Evolutionary conservation across 768 basidiomycete genomes (phyloP), one percentile per base, ranked within the genome.

Genomic region (Cyclocybe aegerita): DNA sequence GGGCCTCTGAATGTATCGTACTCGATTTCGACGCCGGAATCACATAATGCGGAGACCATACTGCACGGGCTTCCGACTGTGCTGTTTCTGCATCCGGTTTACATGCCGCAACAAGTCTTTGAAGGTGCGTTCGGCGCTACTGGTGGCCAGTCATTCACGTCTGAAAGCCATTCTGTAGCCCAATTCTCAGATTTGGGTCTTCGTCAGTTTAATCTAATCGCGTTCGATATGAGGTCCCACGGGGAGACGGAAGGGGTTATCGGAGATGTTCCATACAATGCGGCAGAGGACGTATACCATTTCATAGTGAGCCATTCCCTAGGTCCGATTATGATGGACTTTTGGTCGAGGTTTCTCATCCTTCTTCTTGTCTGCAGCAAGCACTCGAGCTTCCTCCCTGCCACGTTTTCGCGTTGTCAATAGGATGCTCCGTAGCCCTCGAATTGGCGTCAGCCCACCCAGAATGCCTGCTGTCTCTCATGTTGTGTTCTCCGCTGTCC

Each of bases 1-100:
- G 49, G 49, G 15, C 49, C 49, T 17, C 15, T 50, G 17, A 50
- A 43, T 39, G 49, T 50, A 44, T 50, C 44, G 23, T 50, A 50
- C 32, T 50, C 49, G 2, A 50, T 50, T 11, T 50, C 49, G 15
- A 50, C 49, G 11, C 42, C 42, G 16, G 14, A 29, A 14, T 16
- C 23, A 44, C 42, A 50, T 39, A 43, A 50, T 15, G 49, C 49
- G 4, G 42, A 50, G 11, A 3, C 49, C 11, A 34, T 50, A 11
- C 39, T 50, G 4, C 34, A 36, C 7, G 49, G 43, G 1, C 9
- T 50, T 23, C 49, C 49, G n/a, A 50, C 49, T 5, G 39, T 50
- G 8, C 35, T 50, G 31, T 50, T 50, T 39, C 35, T 50, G 8
- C 42, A 50, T 15, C 43, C 49, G 8, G 42, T 50, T 9, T 50